Evolutionary conservation across 176 grass and related monocot genomes (phyloP), one percentile per base, ranked within the genome.

Genomic region (Bolboschoenus planiculmis): DNA sequence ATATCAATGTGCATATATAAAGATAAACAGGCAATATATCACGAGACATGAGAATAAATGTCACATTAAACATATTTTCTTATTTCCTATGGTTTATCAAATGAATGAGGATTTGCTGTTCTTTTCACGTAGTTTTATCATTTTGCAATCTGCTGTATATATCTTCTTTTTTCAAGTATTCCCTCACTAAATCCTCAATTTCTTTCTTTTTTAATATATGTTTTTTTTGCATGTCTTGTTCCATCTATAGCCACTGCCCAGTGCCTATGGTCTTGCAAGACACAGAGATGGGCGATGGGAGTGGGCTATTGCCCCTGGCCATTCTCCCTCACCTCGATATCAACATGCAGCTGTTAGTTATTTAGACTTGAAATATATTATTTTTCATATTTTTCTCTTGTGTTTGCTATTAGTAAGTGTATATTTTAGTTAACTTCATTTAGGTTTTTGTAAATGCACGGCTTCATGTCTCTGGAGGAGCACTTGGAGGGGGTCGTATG

Each of bases 401-500:
- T 23, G 43, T 75, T 74, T 74, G 40, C 71, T 55, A 81, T 81
- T 64, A 43, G 55, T 81, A 81, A 81, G 36, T 70, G 15, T 72
- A 43, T 88, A 84, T 85, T 78, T 55, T 43, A 71, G 59, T 72
- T 62, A 85, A 39, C 47, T 84, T 85, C 5, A 56, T 78, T 63
- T 90, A 99, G 96, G 93, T 99, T 90, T 99, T 95, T 83, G 93
- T 99, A 48, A 99, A 99, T 85, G 92, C 92, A 85, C 91, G 96
- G n/a, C 96, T 99, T 91, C 92, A 99, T 91, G 96, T 99, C 48
- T 99, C 96, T 72, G 96, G 96, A 89, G 96, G 96, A 57, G 96
- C 96, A 81, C 96, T 99, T 90, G 96, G 96, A 84, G 96, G 96
- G 37, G 96, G 96, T 54, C 96, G 93, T 26, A 95, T 99, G 96